Evolutionary conservation across 345 rosid genomes (phyloP).

Genomic region (Boechera divaricarpa): DNA sequence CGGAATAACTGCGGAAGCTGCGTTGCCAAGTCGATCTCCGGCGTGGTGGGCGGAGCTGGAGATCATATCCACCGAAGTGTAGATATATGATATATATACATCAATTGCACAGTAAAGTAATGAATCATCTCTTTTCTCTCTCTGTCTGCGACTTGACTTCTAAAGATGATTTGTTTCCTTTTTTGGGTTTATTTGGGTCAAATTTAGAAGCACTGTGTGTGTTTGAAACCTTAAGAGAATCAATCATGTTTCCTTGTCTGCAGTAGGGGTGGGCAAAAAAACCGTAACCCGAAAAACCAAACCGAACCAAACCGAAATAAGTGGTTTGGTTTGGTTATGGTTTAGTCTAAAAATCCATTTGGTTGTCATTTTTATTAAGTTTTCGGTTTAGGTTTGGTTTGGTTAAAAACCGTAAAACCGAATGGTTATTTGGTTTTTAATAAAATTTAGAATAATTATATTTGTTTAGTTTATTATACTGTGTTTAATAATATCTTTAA

Average conservation of each 20-base stretch:
- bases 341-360: too few relatives aligned
- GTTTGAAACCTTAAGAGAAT: background rate
- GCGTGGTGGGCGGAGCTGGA: conserved; percentile 99
- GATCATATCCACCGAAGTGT: conserved; percentile 66
- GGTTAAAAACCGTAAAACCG: too few relatives aligned
- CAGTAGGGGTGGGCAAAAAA: too few relatives aligned
- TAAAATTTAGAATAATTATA: too few relatives aligned
- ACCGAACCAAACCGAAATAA: too few relatives aligned
- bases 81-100: conserved; percentile 4
- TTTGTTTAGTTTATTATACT: too few relatives aligned
- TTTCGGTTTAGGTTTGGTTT: too few relatives aligned
- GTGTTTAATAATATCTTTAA: too few relatives aligned
- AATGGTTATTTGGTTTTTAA: too few relatives aligned
- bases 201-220: background rate
- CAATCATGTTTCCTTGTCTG: background rate
- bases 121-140: conserved; percentile 4
- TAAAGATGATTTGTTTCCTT: conserved; percentile 15
- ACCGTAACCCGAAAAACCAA: too few relatives aligned
- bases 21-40: conserved; percentile 76
- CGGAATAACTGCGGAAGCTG: conserved; percentile 70
- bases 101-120: conserved; percentile 25
- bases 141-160: conserved; percentile 3
- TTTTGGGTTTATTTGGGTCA: background rate
- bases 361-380: too few relatives aligned
- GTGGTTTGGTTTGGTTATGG: too few relatives aligned